These are phyloP conservation scores for Neolentinus lepideus DNA, from an alignment of 1,284 basidiomycete species.

Conservation along the genomic window DNA sequence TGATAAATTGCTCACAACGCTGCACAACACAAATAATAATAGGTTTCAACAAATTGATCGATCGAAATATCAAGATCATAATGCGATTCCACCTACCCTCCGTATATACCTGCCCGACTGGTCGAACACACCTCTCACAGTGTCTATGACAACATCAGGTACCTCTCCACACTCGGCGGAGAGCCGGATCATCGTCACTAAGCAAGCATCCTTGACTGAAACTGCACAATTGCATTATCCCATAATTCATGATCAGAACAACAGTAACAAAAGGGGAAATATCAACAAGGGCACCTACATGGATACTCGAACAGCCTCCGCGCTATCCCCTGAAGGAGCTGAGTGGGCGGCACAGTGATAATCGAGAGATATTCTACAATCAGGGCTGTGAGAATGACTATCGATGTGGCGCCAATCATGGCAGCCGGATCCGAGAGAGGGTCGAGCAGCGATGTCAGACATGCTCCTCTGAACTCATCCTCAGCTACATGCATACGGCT, in stretches of 20 bases:
- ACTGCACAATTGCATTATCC: conserved; percentile 27
- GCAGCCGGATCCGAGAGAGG: conserved; percentile 35
- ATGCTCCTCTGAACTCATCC: conserved; percentile 36
- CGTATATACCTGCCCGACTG: conserved; percentile 44
- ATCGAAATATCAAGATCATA: conserved; percentile 4
- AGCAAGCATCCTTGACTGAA: conserved; percentile 59
- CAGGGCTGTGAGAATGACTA: conserved; percentile 58
- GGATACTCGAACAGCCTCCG: conserved; percentile 34
- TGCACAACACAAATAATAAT: conserved; percentile 19
- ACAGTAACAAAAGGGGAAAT: not conserved
- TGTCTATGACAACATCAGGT: conserved; percentile 33
- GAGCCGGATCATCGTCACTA: conserved; percentile 62
- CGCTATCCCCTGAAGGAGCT: conserved; percentile 45
- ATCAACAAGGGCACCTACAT: conserved; percentile 30
- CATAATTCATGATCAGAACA: conserved; percentile 1
- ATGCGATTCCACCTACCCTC: conserved; percentile 30
- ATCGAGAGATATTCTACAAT: conserved; percentile 50
- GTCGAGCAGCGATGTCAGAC: conserved; percentile 42
- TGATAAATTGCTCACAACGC: conserved; percentile 63
- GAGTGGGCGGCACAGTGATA: conserved; percentile 40
- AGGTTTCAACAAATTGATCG: conserved; percentile 2
- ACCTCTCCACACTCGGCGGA: conserved; percentile 52
- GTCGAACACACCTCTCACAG: conserved; percentile 36
- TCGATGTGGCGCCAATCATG: conserved; percentile 46
- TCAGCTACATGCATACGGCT: conserved; percentile 26